A percentile compares a stretch with the other conserved stretches of the same genome.
Evolutionary conservation across 2,329 filamentous ascomycete genomes (phyloP).

Genomic region (Aciculosporium take): DNA sequence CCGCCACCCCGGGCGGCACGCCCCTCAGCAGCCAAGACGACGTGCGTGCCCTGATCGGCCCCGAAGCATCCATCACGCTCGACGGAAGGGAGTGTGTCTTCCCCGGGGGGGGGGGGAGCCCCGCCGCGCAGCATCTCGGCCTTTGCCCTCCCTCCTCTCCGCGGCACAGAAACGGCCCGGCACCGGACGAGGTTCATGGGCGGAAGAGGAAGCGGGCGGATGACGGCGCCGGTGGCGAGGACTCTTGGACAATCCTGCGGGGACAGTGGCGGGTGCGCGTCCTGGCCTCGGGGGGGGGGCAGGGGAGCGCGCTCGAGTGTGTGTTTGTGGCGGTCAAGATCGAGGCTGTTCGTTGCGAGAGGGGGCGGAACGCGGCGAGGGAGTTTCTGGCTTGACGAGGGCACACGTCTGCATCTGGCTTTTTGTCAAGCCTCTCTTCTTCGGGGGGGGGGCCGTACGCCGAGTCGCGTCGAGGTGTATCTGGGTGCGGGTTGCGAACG

Average conservation of each 20-base stretch:
- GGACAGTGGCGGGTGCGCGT: constrained; percentile 63
- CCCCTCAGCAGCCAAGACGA: constrained; percentile 52
- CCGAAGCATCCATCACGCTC: constrained; percentile 42
- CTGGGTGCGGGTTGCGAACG: too few relatives aligned
- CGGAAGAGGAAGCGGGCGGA: constrained; percentile 33
- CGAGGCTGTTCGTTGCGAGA: constrained; percentile 54
- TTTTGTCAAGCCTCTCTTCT: too few relatives aligned
- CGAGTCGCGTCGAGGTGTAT: too few relatives aligned
- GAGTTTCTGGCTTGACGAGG: constrained; percentile 38
- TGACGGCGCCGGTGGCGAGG: constrained; percentile 10
- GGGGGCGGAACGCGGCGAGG: constrained; percentile 49
- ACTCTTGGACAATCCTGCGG: constrained; percentile 49
- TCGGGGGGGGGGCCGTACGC: too few relatives aligned
- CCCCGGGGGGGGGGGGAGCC: constrained; percentile 1
- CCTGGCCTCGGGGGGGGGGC: constrained; percentile 35
- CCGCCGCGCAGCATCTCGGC: neutral
- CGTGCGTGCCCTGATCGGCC: constrained; percentile 49
- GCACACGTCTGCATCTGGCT: neutral
- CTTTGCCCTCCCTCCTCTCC: neutral
- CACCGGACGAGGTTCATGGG: constrained; percentile 13
- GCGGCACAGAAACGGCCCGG: constrained; percentile 15
- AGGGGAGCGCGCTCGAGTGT: constrained; percentile 47
- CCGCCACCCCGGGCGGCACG: constrained; percentile 53
- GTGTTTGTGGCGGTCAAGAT: constrained; percentile 63
- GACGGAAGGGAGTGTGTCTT: constrained; percentile 37